These are phyloP conservation scores for Metschnikowia vanudenii DNA, from an alignment of 805 yeast species.

Conservation along the genomic window DNA sequence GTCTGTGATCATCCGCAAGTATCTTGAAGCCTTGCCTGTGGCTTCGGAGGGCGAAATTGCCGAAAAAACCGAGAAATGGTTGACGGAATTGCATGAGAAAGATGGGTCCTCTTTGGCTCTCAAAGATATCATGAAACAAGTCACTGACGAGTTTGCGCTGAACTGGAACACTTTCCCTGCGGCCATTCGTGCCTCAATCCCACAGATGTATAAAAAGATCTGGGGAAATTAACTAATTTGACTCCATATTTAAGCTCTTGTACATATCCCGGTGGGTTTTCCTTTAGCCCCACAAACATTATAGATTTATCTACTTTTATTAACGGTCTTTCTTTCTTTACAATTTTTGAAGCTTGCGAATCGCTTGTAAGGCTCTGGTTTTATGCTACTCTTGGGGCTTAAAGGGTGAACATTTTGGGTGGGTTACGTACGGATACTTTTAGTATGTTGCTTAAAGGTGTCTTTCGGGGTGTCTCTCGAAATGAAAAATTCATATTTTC, in stretches of 20 bases:
- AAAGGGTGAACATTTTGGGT: too few species aligned
- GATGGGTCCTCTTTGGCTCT: slow-evolving; percentile 6
- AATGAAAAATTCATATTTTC: too few species aligned
- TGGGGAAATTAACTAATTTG: slow-evolving; percentile 7
- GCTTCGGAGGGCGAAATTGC: slow-evolving; percentile 45
- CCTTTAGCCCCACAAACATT: too few species aligned
- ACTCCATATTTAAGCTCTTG: background rate
- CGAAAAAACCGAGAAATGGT: slow-evolving; percentile 27
- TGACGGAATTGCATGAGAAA: slow-evolving; percentile 10
- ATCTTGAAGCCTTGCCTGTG: slow-evolving; percentile 44
- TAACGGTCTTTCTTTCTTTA: too few species aligned
- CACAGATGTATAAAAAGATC: slow-evolving; percentile 19
- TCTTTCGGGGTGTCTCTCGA: too few species aligned
- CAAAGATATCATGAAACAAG: slow-evolving; percentile 13
- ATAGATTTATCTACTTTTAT: too few species aligned
- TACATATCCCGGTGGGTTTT: too few species aligned
- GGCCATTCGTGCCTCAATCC: slow-evolving; percentile 20
- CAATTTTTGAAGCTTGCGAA: too few species aligned
- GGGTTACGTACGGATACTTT: too few species aligned
- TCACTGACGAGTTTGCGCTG: slow-evolving; percentile 20
- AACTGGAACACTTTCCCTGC: slow-evolving; percentile 23
- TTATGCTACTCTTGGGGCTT: too few species aligned
- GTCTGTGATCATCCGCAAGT: slow-evolving; percentile 39
- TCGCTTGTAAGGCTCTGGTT: too few species aligned
- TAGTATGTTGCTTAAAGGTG: too few species aligned